phyloP scores from a whole-genome alignment of 2,329 filamentous ascomycete species.

The Chaetoscypha palmicola region DNA sequence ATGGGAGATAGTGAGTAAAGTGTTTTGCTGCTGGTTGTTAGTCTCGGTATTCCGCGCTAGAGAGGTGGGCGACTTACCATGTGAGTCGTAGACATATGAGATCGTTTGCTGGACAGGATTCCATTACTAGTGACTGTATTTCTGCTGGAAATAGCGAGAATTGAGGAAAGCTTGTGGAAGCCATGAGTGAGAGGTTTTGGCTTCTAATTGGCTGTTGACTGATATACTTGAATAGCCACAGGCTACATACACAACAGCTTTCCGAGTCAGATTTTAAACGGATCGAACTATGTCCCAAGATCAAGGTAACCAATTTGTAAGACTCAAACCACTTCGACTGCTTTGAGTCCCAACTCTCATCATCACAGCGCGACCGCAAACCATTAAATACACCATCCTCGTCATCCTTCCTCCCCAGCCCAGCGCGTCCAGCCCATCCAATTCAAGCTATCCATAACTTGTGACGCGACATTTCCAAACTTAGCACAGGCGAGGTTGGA shows the following conservation, averaged over 20 bases:
- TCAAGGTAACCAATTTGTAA: not conserved
- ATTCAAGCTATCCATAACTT: not conserved
- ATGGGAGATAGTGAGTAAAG: conserved; percentile 17
- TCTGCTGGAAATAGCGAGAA: conserved; percentile 24
- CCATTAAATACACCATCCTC: conserved; percentile 2
- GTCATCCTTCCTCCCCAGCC: not conserved
- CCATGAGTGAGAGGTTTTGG: conserved; percentile 2
- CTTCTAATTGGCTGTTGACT: not conserved
- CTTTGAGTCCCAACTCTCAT: not conserved
- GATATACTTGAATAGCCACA: not conserved
- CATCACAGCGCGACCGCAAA: not conserved
- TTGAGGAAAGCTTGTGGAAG: conserved; percentile 12
- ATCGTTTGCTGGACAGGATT: conserved; percentile 21
- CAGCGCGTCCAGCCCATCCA: not conserved
- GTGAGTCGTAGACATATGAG: conserved; percentile 23
- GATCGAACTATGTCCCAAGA: no score
- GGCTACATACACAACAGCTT: no score
- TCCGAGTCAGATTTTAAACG: no score
- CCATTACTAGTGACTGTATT: conserved; percentile 23
- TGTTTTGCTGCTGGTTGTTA: conserved; percentile 15
- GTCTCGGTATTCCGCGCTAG: not conserved
- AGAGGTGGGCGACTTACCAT: conserved; percentile 17
- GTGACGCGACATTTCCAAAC: conserved; percentile 12
- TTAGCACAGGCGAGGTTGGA: conserved; percentile 11
- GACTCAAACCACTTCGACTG: not conserved